phyloP scores from a whole-genome alignment of 139 green algal genomes.

The Chlorella sorokiniana region DNA sequence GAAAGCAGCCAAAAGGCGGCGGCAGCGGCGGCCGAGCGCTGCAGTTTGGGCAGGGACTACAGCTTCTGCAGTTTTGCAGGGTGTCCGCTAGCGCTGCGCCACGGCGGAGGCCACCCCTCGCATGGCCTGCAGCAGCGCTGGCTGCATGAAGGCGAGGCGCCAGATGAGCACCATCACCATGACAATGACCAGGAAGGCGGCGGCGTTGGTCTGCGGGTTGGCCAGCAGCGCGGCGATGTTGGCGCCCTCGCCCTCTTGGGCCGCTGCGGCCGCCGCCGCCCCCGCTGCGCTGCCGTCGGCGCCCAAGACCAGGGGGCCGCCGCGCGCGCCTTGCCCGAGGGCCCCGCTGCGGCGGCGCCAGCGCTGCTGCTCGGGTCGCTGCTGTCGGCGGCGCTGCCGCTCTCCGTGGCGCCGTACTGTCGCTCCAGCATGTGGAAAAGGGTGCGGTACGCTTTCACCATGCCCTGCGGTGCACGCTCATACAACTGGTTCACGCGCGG shows the following conservation, averaged over 20 bases:
- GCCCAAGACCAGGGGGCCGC: not conserved
- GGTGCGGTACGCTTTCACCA: slow-evolving; percentile 32
- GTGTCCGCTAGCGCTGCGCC: not conserved
- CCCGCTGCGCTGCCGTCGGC: not conserved
- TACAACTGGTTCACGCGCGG: not conserved
- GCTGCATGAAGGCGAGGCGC: slow-evolving; percentile 31
- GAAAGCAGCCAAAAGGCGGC: too few species aligned
- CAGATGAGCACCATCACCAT: slow-evolving; percentile 32
- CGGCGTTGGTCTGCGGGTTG: slow-evolving; percentile 35
- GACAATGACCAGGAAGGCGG: slow-evolving; percentile 29
- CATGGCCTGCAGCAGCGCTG: slow-evolving; percentile 8
- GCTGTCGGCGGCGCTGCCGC: too few species aligned
- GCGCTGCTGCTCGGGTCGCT: not conserved
- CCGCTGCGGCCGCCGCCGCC: not conserved
- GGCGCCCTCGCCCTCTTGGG: not conserved
- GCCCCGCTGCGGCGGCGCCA: not conserved
- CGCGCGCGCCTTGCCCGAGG: not conserved
- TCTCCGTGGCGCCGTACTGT: slow-evolving; percentile 22
- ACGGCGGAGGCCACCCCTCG: slow-evolving; percentile 12
- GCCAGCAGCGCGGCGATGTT: slow-evolving; percentile 8
- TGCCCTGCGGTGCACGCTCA: slow-evolving; percentile 30
- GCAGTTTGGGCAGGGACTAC: too few species aligned
- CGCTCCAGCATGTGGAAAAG: slow-evolving; percentile 25
- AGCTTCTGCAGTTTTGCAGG: not conserved
- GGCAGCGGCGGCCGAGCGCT: too few species aligned